Conservation (phyloP, 2,329 filamentous ascomycete species). For the Aspergillus tamarii region DNA sequence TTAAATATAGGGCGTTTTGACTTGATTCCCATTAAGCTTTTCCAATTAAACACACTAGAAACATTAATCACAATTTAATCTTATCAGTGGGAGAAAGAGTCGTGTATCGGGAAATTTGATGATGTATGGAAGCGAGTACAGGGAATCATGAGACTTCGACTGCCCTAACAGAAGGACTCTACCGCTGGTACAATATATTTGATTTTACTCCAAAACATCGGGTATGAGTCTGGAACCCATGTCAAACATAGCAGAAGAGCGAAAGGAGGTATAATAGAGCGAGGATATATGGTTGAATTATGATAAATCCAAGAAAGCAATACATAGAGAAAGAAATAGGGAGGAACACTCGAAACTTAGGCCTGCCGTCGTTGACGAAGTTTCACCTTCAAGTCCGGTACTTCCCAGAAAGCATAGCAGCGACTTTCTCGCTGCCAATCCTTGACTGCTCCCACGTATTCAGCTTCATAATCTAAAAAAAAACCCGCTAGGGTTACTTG, state of each 20-base stretch:
- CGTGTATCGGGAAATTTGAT: neutral
- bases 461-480: slow-evolving; percentile 29
- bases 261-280: neutral
- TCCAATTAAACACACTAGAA: neutral
- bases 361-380: slow-evolving; percentile 13
- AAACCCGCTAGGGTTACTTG: slow-evolving; percentile 28
- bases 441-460: slow-evolving; percentile 26
- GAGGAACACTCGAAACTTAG: neutral
- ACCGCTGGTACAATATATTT: neutral
- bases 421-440: slow-evolving; percentile 28
- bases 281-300: neutral
- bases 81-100: neutral
- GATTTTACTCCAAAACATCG: neutral
- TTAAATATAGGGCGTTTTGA: neutral
- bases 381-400: slow-evolving; percentile 26
- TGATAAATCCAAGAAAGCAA: neutral
- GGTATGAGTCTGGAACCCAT: neutral
- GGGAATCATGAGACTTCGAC: neutral
- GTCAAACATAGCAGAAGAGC: neutral
- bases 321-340: neutral
- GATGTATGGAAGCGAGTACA: neutral
- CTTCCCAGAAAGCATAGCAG: slow-evolving; percentile 33
- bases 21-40: neutral
- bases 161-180: neutral
- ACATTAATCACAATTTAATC: neutral